Conservation (phyloP, 768 basidiomycete species). For the Mycena albidolilacea region DNA sequence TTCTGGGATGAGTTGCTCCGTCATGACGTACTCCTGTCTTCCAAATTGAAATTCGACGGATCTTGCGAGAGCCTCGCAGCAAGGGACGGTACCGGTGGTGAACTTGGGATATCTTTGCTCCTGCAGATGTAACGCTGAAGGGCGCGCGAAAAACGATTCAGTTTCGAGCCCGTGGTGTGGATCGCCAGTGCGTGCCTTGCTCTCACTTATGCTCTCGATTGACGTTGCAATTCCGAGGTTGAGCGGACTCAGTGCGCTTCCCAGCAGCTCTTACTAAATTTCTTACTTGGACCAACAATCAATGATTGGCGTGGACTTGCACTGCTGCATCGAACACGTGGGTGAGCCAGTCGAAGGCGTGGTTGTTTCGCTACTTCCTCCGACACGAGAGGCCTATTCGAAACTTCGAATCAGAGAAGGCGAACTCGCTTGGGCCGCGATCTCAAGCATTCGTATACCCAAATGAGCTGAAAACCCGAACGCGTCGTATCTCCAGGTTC, state of each 20-base stretch:
- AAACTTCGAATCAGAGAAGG: not conserved
- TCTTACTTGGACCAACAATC: slow-evolving; percentile 13
- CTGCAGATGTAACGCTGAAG: not conserved
- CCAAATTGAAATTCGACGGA: not conserved
- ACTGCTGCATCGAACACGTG: slow-evolving; percentile 17
- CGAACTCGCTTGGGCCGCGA: not conserved
- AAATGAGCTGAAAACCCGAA: slow-evolving; percentile 6
- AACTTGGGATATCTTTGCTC: not conserved
- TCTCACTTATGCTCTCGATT: slow-evolving; percentile 24
- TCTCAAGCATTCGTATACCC: not conserved
- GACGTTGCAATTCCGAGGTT: slow-evolving; percentile 31
- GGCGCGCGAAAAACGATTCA: not conserved
- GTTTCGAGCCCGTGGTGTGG: slow-evolving; percentile 17
- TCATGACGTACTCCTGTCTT: slow-evolving; percentile 13
- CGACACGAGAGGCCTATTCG: slow-evolving; percentile 6
- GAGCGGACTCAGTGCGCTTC: slow-evolving; percentile 6
- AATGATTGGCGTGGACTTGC: slow-evolving; percentile 13
- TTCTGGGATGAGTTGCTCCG: not conserved
- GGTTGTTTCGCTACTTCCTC: slow-evolving; percentile 2
- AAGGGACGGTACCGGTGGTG: not conserved
- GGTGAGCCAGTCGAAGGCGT: not conserved
- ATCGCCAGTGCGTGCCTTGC: slow-evolving; percentile 35
- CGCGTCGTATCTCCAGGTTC: slow-evolving; percentile 2
- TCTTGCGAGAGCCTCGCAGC: not conserved
- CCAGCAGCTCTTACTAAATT: not conserved